phyloP scores from a whole-genome alignment of 305 asterid genomes.

The Rubia peregrina region DNA sequence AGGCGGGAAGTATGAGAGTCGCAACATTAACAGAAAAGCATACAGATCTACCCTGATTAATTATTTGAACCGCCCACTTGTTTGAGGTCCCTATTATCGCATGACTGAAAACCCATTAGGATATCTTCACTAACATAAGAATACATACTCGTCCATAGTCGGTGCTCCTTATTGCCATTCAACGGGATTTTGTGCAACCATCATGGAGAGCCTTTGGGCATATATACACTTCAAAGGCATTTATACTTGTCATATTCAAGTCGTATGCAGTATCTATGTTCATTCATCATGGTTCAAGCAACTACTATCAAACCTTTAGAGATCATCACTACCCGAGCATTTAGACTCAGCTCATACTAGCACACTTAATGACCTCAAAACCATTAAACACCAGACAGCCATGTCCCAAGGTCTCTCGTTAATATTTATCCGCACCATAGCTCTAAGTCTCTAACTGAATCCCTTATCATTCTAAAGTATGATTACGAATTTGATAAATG shows the following conservation, averaged over 20 bases:
- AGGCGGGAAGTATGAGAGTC: constrained; percentile 8
- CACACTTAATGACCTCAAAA: neutral
- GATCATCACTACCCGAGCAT: neutral
- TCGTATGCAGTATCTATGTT: neutral
- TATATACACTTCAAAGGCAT: neutral
- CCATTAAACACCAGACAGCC: neutral
- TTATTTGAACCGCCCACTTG: neutral
- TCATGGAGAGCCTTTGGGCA: neutral
- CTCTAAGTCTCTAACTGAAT: neutral
- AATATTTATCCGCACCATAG: neutral
- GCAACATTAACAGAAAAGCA: neutral
- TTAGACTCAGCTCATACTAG: neutral
- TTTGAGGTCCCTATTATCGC: neutral
- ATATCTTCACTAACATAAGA: neutral
- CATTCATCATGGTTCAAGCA: neutral
- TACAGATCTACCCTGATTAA: neutral
- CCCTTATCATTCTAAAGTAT: neutral
- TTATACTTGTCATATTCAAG: neutral
- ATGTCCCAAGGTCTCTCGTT: neutral
- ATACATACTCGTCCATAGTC: neutral
- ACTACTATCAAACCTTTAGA: neutral
- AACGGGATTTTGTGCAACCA: neutral
- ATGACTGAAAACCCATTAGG: neutral
- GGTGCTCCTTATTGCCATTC: neutral
- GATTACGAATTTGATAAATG: neutral